Percentiles rank a stretch among this genome's conserved stretches.
Conservation (phyloP, 768 basidiomycete species). For the Cystoderma amianthinum region DNA sequence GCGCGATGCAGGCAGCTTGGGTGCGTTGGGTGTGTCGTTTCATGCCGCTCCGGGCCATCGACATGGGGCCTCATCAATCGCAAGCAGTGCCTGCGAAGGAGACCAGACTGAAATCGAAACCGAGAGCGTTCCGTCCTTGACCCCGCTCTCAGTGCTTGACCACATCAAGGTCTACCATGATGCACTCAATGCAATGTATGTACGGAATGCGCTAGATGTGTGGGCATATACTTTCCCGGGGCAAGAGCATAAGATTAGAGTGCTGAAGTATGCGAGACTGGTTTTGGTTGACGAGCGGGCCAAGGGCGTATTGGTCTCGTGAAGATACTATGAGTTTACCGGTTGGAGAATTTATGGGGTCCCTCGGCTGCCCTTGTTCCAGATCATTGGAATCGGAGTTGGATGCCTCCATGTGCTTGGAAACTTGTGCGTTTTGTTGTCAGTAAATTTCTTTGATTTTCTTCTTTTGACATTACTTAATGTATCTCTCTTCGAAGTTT, state of each 20-base stretch:
- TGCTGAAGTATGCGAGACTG: slow-evolving; percentile 41
- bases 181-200: slow-evolving; percentile 33
- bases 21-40: slow-evolving; percentile 44
- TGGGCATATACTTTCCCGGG: slow-evolving; percentile 29
- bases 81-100: slow-evolving; percentile 1
- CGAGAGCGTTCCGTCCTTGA: background rate
- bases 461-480: too few species aligned
- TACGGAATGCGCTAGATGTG: slow-evolving; percentile 44
- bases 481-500: too few species aligned
- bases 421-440: too few species aligned
- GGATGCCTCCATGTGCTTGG: too few species aligned
- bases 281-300: slow-evolving; percentile 41
- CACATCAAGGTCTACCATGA: slow-evolving; percentile 60
- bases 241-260: slow-evolving; percentile 26
- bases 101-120: background rate
- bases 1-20: slow-evolving; percentile 27
- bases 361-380: too few species aligned
- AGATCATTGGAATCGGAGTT: too few species aligned
- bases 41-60: slow-evolving; percentile 18
- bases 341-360: too few species aligned
- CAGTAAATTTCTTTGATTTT: too few species aligned
- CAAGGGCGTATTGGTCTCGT: slow-evolving; percentile 36
- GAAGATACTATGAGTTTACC: too few species aligned
- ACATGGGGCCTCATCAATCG: too few species aligned
- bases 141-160: slow-evolving; percentile 27